These are phyloP conservation scores for Komagataella phaffii DNA, from an alignment of 805 yeast genomes.

Conservation along the genomic window DNA sequence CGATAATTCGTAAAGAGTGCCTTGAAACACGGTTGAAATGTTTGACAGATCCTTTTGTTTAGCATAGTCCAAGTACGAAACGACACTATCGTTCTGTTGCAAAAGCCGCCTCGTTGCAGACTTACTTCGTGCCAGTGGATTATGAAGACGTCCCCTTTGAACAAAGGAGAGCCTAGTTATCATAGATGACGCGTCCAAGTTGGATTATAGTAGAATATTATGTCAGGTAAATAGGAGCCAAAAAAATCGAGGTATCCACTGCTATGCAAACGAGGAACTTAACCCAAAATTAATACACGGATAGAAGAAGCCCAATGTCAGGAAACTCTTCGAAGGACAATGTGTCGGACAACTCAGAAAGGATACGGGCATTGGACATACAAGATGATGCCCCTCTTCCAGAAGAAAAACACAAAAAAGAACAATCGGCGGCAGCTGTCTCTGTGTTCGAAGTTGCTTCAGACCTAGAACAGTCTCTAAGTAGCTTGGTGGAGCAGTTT, in stretches of 20 bases:
- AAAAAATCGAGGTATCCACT: background rate
- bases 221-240: background rate
- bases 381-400: background rate
- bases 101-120: background rate
- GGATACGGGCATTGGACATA: background rate
- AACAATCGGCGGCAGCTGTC: background rate
- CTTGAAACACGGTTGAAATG: constrained; percentile 34
- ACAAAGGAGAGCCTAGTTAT: background rate
- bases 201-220: background rate
- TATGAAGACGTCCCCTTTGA: background rate
- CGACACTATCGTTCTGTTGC: constrained; percentile 16
- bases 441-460: constrained; percentile 2
- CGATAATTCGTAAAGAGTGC: constrained; percentile 40
- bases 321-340: background rate
- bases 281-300: background rate
- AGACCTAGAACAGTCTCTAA: constrained; percentile 1
- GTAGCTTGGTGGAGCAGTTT: constrained; percentile 1
- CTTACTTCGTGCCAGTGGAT: background rate
- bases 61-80: constrained; percentile 19
- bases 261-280: background rate
- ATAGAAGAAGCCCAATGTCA: background rate
- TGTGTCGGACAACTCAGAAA: background rate
- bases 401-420: background rate
- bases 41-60: constrained; percentile 23
- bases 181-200: background rate